A percentile compares a stretch with the other conserved stretches of the same genome.
Evolutionary conservation across 371 early-diverging fungal species (phyloP).

Genomic region (Smittium culicis): DNA sequence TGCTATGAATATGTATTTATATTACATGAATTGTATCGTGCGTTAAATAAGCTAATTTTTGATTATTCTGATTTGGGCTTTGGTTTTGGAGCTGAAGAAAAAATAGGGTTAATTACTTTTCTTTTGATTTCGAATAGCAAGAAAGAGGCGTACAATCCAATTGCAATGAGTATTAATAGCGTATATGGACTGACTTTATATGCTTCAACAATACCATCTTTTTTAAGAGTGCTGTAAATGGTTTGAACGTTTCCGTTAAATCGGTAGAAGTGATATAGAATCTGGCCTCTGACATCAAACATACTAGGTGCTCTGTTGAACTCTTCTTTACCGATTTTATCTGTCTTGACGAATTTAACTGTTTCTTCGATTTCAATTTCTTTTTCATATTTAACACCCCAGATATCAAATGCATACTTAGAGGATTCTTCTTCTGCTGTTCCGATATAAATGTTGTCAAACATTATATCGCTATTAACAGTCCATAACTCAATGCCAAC

Average conservation of each 20-base stretch:
- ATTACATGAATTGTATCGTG: too few species aligned
- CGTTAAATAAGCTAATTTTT: too few species aligned
- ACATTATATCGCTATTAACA: conserved; percentile 80
- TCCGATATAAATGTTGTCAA: conserved; percentile 82
- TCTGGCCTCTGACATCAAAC: conserved; percentile 3
- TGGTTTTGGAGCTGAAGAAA: too few species aligned
- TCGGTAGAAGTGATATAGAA: neutral
- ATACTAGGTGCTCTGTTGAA: neutral
- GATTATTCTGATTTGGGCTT: too few species aligned
- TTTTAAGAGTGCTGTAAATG: neutral
- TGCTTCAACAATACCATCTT: neutral
- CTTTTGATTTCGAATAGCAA: neutral
- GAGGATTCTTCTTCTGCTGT: conserved; percentile 47
- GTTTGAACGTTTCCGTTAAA: neutral
- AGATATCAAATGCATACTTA: conserved; percentile 52
- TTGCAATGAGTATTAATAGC: neutral
- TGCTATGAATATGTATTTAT: too few species aligned
- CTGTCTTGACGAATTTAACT: neutral
- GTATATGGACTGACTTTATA: neutral
- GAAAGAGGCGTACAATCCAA: neutral
- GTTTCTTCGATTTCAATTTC: conserved; percentile 25
- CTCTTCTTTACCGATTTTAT: conserved; percentile 5
- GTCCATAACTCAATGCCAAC: conserved; percentile 95
- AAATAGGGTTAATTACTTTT: neutral
- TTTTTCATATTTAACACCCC: conserved; percentile 41